Evolutionary conservation across 164 flowering plant species (phyloP).

Genomic region (Stephania japonica): DNA sequence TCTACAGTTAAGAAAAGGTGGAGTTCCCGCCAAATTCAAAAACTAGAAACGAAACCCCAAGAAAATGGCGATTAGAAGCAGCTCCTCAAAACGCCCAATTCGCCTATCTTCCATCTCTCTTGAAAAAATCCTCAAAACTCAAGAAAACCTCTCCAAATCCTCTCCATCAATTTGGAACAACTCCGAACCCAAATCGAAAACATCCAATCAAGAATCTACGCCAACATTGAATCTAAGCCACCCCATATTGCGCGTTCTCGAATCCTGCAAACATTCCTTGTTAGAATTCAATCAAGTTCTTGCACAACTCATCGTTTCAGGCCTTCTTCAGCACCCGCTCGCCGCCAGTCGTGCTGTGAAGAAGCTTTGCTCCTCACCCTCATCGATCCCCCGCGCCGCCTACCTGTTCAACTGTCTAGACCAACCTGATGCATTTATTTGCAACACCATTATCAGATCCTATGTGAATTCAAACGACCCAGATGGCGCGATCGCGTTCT

Average conservation of each 20-base stretch:
- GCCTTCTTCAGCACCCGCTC: constrained; percentile 45
- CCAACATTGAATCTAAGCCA: constrained; percentile 28
- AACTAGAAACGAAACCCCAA: no score
- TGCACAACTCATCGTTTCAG: constrained; percentile 43
- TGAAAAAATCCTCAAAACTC: constrained; percentile 33
- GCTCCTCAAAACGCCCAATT: neutral
- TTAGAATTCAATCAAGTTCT: constrained; percentile 44
- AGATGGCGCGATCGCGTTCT: constrained; percentile 35
- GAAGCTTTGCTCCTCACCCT: constrained; percentile 38
- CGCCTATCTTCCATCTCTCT: constrained; percentile 20
- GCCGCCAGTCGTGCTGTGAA: constrained; percentile 39
- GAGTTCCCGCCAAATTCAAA: no score
- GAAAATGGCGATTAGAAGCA: constrained; percentile 19
- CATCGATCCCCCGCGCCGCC: constrained; percentile 26
- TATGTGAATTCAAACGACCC: constrained; percentile 33
- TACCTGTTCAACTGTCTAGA: constrained; percentile 29
- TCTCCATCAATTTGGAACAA: constrained; percentile 32
- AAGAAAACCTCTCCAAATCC: constrained; percentile 30
- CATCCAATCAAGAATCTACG: constrained; percentile 9
- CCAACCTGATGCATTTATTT: constrained; percentile 55
- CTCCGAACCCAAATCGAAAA: neutral
- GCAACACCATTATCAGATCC: constrained; percentile 51
- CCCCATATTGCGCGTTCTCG: constrained; percentile 40
- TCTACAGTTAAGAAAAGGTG: no score
- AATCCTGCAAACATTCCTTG: constrained; percentile 24